Conservation (phyloP, 306 rosid species). For the Psophocarpus tetragonolobus region DNA sequence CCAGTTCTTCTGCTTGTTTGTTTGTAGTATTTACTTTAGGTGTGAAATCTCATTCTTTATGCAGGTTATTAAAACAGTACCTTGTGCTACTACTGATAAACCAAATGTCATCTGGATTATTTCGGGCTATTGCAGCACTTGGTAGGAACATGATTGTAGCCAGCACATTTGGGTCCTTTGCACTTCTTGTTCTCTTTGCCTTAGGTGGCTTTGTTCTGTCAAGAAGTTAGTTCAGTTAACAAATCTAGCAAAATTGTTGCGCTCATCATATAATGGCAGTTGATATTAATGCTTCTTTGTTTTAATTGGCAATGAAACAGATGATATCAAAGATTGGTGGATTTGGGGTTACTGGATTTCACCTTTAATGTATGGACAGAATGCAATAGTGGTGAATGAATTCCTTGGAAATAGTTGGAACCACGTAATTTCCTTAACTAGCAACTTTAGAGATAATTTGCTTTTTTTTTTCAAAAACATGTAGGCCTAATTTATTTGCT, state of each 20-base stretch:
- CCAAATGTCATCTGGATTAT: slow-evolving; percentile 59
- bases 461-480: background rate
- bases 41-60: background rate
- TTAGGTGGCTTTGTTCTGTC: slow-evolving; percentile 57
- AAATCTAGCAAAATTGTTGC: background rate
- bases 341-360: slow-evolving; percentile 65
- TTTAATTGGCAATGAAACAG: slow-evolving; percentile 44
- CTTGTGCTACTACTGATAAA: slow-evolving; percentile 38
- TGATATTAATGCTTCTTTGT: slow-evolving; percentile 17
- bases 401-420: slow-evolving; percentile 64
- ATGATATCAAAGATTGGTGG: slow-evolving; percentile 56
- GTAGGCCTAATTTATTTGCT: background rate
- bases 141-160: slow-evolving; percentile 53
- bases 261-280: background rate
- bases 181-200: slow-evolving; percentile 32
- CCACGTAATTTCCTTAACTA: slow-evolving; percentile 42
- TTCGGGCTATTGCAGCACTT: slow-evolving; percentile 51
- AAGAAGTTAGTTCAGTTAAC: slow-evolving; percentile 34
- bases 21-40: background rate
- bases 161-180: slow-evolving; percentile 38
- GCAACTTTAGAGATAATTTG: background rate
- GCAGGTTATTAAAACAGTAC: slow-evolving; percentile 50
- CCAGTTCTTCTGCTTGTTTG: slow-evolving; percentile 9
- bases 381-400: slow-evolving; percentile 58
- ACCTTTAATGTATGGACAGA: slow-evolving; percentile 63